These are phyloP conservation scores for Gracilariopsis chorda DNA, from an alignment of 23 red algal genomes.

Conservation along the genomic window DNA sequence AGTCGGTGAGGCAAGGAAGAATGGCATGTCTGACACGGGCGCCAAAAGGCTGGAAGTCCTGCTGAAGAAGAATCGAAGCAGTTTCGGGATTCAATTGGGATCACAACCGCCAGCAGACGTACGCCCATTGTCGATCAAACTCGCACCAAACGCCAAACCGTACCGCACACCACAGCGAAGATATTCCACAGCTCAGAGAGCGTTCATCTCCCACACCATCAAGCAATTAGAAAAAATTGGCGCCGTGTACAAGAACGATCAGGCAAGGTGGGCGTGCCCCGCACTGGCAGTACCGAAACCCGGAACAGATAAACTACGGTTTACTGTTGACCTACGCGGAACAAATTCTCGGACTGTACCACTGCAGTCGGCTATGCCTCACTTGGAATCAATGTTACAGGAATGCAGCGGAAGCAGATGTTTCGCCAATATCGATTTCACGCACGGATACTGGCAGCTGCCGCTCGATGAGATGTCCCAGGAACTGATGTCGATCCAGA, in stretches of 20 bases:
- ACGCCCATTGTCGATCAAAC: not conserved
- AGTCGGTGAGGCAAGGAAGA: not conserved
- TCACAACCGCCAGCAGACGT: not conserved
- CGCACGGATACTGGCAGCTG: constrained; percentile 23
- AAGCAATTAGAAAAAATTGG: not conserved
- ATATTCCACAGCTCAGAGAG: not conserved
- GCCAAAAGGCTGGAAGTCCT: no score
- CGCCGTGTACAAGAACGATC: not conserved
- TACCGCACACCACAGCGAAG: not conserved
- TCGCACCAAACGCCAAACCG: not conserved
- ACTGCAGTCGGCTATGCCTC: not conserved
- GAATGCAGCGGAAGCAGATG: not conserved
- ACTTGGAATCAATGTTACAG: not conserved
- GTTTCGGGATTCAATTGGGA: constrained; percentile 10
- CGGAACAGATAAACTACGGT: not conserved
- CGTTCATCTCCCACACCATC: not conserved
- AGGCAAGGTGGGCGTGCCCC: constrained; percentile 1
- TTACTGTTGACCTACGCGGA: not conserved
- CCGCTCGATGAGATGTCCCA: not conserved
- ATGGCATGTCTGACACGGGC: not conserved
- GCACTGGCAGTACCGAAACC: constrained; percentile 14
- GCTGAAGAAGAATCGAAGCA: not conserved
- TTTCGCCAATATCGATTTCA: constrained; percentile 1
- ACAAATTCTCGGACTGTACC: not conserved
- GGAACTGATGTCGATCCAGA: not conserved